phyloP scores from a whole-genome alignment of 2,329 filamentous ascomycete species.

The Ambrosiella xylebori region DNA sequence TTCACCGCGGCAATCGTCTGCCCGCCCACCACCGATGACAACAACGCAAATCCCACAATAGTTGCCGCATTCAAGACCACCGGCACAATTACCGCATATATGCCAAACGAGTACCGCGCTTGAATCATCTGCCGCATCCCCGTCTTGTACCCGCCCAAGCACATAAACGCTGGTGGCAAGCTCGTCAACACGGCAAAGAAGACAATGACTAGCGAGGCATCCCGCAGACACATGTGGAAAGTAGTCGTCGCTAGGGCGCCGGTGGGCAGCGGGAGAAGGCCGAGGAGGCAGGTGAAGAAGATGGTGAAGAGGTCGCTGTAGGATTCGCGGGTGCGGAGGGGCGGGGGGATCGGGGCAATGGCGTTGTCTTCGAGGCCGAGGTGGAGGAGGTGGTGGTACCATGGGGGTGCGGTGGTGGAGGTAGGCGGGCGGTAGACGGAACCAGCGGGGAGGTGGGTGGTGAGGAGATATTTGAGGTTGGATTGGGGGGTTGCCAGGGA shows the following conservation, averaged over 20 bases:
- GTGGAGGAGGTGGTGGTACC: neutral
- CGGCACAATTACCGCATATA: conserved; percentile 33
- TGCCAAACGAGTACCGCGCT: conserved; percentile 40
- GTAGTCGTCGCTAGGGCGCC: conserved; percentile 38
- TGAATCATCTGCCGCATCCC: conserved; percentile 43
- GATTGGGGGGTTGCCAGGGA: neutral
- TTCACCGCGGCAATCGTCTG: conserved; percentile 33
- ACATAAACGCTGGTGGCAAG: conserved; percentile 36
- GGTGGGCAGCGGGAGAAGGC: conserved; percentile 43
- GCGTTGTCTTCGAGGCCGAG: conserved; percentile 16
- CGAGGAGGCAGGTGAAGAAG: conserved; percentile 41
- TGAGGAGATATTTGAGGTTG: neutral
- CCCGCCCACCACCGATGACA: conserved; percentile 39
- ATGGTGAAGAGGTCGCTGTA: conserved; percentile 42
- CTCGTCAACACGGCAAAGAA: conserved; percentile 40
- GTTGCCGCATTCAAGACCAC: conserved; percentile 39
- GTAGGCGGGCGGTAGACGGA: neutral
- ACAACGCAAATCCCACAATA: conserved; percentile 38
- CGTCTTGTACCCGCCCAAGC: conserved; percentile 36
- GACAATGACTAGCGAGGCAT: conserved; percentile 38
- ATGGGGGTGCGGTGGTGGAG: neutral
- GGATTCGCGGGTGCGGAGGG: conserved; percentile 34
- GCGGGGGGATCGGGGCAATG: conserved; percentile 36
- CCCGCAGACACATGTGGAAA: conserved; percentile 36
- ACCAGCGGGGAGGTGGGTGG: neutral